Conservation (phyloP, 371 early-diverging fungal species). For the Apophysomyces elegans region DNA sequence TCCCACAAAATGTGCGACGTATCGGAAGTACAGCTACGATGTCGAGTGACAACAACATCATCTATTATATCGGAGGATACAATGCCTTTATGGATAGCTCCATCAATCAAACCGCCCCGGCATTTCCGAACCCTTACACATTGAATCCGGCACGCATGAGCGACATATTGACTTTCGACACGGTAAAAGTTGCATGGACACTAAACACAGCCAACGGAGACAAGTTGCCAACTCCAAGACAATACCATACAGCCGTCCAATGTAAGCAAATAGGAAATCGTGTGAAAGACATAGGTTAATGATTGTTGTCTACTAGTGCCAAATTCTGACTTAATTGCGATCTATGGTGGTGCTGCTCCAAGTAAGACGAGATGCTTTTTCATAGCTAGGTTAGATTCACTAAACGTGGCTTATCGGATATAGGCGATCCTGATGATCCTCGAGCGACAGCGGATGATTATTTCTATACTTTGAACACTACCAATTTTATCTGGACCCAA, state of each 20-base stretch:
- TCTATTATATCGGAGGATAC: conserved; percentile 2
- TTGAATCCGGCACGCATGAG: not conserved
- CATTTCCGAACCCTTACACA: not conserved
- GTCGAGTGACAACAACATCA: not conserved
- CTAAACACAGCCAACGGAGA: not conserved
- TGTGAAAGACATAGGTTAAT: too few species aligned
- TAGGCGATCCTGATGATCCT: not conserved
- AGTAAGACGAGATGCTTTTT: not conserved
- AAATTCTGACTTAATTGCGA: not conserved
- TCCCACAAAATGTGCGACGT: not conserved
- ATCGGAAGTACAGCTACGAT: not conserved
- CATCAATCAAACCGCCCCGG: not conserved
- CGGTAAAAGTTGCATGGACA: not conserved
- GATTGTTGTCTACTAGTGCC: not conserved
- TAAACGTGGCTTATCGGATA: not conserved
- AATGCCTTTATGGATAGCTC: not conserved
- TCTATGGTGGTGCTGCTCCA: not conserved
- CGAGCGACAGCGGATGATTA: not conserved
- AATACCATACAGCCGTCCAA: not conserved
- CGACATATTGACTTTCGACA: not conserved
- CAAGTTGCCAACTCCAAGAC: not conserved
- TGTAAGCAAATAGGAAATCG: not conserved
- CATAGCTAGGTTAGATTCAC: too few species aligned
- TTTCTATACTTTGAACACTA: not conserved
- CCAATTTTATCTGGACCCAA: not conserved